A percentile compares a stretch with the other conserved stretches of the same genome.
Conservation (phyloP, 768 basidiomycete genomes). For the Pulveroboletus sp. region DNA sequence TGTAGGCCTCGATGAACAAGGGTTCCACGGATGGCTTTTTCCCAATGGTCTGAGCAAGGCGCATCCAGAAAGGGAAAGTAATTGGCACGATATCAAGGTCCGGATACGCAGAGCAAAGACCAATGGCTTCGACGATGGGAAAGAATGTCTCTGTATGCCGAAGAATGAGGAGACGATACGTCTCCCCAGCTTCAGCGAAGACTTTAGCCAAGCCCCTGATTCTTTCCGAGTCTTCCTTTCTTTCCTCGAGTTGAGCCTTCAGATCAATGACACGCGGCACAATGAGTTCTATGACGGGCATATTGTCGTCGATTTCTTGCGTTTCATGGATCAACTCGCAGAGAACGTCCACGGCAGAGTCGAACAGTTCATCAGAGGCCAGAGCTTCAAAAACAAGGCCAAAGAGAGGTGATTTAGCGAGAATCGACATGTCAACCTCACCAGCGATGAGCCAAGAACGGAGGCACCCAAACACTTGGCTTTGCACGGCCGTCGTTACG, state of each 20-base stretch:
- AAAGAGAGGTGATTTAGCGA: slow-evolving; percentile 79
- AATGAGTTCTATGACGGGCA: slow-evolving; percentile 81
- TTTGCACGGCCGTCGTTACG: slow-evolving; percentile 72
- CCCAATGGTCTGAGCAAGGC: slow-evolving; percentile 83
- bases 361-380: slow-evolving; percentile 82
- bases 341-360: slow-evolving; percentile 84
- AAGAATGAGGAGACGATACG: slow-evolving; percentile 82
- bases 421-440: slow-evolving; percentile 59
- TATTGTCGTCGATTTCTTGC: slow-evolving; percentile 93
- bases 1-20: slow-evolving; percentile 81
- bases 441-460: slow-evolving; percentile 87
- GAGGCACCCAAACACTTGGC: slow-evolving; percentile 78
- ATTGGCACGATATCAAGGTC: slow-evolving; percentile 96
- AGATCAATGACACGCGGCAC: slow-evolving; percentile 82
- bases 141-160: slow-evolving; percentile 91
- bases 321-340: slow-evolving; percentile 98
- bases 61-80: slow-evolving; percentile 99
- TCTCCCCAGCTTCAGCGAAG: slow-evolving; percentile 97
- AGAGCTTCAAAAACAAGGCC: slow-evolving; percentile 80
- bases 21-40: slow-evolving; percentile 69
- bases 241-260: slow-evolving; percentile 52
- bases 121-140: slow-evolving; percentile 92
- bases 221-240: slow-evolving; percentile 77
- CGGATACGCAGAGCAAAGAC: slow-evolving; percentile 84
- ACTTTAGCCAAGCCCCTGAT: slow-evolving; percentile 87